A percentile compares a stretch with the other conserved stretches of the same genome.
Conservation (phyloP, 1,139 yeast genomes). For the Blastobotrys proliferans region DNA sequence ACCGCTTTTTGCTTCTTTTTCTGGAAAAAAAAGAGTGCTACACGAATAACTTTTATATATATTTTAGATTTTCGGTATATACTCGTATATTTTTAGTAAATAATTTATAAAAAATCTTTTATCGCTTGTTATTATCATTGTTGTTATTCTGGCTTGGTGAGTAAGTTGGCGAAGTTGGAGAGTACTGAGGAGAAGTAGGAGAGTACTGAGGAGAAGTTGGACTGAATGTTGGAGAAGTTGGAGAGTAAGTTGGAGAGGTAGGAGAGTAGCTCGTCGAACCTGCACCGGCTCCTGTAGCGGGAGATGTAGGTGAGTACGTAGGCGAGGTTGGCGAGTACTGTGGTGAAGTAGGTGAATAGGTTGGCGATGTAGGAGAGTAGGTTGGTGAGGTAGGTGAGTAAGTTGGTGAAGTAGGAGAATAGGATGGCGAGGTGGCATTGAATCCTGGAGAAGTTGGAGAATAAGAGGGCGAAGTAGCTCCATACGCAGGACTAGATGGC, state of each 20-base stretch:
- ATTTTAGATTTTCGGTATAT: no score
- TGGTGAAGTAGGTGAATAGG: constrained; percentile 62
- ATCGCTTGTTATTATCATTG: constrained; percentile 4
- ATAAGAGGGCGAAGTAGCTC: constrained; percentile 72
- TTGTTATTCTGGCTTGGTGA: constrained; percentile 19
- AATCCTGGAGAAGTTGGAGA: constrained; percentile 68
- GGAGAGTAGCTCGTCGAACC: constrained; percentile 56
- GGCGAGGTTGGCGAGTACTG: constrained; percentile 67
- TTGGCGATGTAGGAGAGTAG: constrained; percentile 13
- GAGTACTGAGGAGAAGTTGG: constrained; percentile 37
- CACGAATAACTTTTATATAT: no score
- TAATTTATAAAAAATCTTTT: constrained; percentile 1
- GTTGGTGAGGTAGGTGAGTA: constrained; percentile 43
- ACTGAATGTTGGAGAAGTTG: constrained; percentile 26
- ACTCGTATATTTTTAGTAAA: not conserved
- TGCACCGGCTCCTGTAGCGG: constrained; percentile 51
- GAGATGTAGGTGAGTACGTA: constrained; percentile 61
- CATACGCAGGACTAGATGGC: constrained; percentile 69
- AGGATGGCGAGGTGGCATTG: constrained; percentile 55
- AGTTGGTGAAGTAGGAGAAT: constrained; percentile 63
- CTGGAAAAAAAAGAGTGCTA: no score
- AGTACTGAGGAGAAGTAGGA: constrained; percentile 61
- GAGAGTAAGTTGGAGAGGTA: constrained; percentile 59
- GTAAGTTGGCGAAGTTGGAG: constrained; percentile 40
- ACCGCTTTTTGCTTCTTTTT: no score